Evolutionary conservation across 2,329 filamentous ascomycete species (phyloP), one percentile per base, ranked within the genome.

Genomic region (Colletotrichum orbiculare): DNA sequence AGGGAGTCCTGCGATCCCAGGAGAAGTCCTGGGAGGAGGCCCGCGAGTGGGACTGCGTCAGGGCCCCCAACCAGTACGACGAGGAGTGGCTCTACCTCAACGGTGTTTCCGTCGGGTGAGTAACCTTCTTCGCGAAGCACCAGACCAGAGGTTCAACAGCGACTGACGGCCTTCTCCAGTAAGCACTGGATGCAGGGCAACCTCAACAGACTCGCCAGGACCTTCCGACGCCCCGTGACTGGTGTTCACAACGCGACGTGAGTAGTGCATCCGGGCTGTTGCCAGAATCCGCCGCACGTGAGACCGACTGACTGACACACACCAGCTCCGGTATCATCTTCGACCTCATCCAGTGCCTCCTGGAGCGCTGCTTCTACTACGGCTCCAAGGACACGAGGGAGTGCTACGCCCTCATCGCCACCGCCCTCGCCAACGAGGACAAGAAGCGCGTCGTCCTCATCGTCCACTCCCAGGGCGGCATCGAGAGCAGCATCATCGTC

Each of bases 71-170:
- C 17, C 83, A 87, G 73, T 79, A 80, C 10, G 81, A 87, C 56
- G 91, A 94, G 77, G 85, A 89, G 71, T 95, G 92, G 92, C 82
- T 94, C n/a, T 94, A 91, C 73, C 76, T 94, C 55, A 94, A 94
- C 71, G 92, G 92, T 1, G 87, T 94, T 35, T 86, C 84, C 8
- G 83, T 84, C 39, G 85, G 84, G 86, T 89, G 76, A 65, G 84
- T 79, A 43, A 6, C 7, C 12, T 7, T 1, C 6, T 2, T 3
- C 34, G 13, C 25, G 3, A 8, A 3, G 4, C 11, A 6, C 11
- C 2, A 4, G n/a, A n/a, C 6, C 2, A 4, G n/a, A n/a, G 3
- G 6, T 17, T 2, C 11, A 17, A 10, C 25, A 17, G 33, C 35
- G 33, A 15, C 25, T 25, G 4, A 25, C 25, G 25, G 60, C 35